phyloP scores from a whole-genome alignment of 2,329 filamentous ascomycete species.

The Coniella lustricola region DNA sequence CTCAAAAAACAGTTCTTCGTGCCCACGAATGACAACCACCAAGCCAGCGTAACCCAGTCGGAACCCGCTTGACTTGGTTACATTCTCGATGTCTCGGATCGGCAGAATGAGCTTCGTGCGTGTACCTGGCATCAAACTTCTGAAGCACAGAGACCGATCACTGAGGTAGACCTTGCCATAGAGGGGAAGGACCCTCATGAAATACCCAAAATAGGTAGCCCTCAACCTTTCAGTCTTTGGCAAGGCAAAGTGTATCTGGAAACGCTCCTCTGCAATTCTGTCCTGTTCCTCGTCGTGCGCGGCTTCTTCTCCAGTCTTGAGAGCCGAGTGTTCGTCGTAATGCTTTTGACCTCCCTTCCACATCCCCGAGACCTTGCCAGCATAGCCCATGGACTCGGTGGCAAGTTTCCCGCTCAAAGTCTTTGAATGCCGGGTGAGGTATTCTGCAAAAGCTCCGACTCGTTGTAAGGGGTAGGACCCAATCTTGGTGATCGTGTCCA shows the following conservation, averaged over 20 bases:
- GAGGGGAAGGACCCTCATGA: conserved; percentile 82
- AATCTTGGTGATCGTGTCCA: conserved; percentile 49
- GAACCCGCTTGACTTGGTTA: conserved; percentile 92
- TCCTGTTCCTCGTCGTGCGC: conserved; percentile 43
- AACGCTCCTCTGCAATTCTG: conserved; percentile 62
- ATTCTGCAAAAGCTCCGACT: conserved; percentile 75
- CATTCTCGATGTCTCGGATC: conserved; percentile 84
- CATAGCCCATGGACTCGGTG: conserved; percentile 90
- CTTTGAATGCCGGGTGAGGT: conserved; percentile 70
- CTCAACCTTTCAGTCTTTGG: conserved; percentile 74
- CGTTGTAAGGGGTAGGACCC: conserved; percentile 76
- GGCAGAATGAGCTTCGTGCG: conserved; percentile 89
- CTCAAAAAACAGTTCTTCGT: conserved; percentile 96
- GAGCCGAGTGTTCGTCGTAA: conserved; percentile 59
- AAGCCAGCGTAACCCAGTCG: conserved; percentile 85
- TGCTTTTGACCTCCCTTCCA: conserved; percentile 88
- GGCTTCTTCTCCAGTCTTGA: conserved; percentile 47
- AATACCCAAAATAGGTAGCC: conserved; percentile 84
- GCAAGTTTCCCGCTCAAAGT: conserved; percentile 77
- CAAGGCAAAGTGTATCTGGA: conserved; percentile 85
- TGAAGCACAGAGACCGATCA: conserved; percentile 81
- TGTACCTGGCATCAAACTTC: conserved; percentile 81
- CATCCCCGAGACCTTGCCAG: conserved; percentile 96
- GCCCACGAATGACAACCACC: conserved; percentile 85
- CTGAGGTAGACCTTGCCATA: conserved; percentile 98